phyloP scores from a whole-genome alignment of 2,329 filamentous ascomycete genomes.

The Triangularia setosa region DNA sequence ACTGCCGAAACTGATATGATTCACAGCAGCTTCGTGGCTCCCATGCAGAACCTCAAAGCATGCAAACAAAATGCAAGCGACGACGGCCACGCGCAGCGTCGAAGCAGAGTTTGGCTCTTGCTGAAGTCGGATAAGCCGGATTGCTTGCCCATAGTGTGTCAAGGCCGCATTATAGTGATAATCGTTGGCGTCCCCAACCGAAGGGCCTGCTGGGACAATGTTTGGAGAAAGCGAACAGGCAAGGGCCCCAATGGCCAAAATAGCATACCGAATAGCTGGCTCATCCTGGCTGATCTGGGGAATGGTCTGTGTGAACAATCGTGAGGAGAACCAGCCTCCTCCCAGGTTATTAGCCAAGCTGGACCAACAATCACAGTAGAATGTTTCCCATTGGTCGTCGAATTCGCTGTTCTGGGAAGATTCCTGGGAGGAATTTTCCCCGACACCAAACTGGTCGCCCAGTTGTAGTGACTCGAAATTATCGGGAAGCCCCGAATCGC shows the following conservation, averaged over 20 bases:
- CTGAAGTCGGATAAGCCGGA: conserved; percentile 28
- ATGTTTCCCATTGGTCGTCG: background rate
- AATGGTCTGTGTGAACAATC: conserved; percentile 35
- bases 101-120: conserved; percentile 9
- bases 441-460: conserved; percentile 11
- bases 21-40: conserved; percentile 33
- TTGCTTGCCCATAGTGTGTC: conserved; percentile 32
- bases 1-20: conserved; percentile 35
- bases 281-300: conserved; percentile 34
- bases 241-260: conserved; percentile 36
- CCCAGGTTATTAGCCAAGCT: conserved; percentile 24
- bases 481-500: background rate
- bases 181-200: background rate
- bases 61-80: conserved; percentile 37
- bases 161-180: conserved; percentile 33
- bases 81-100: conserved; percentile 26
- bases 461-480: conserved; percentile 1
- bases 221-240: conserved; percentile 23
- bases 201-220: background rate
- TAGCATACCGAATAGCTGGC: conserved; percentile 35
- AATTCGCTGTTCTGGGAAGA: conserved; percentile 21
- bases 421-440: conserved; percentile 17
- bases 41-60: conserved; percentile 38
- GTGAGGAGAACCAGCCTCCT: conserved; percentile 32
- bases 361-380: conserved; percentile 30